Evolutionary conservation across 257 asterid genomes (phyloP).

Genomic region (Striga asiatica): DNA sequence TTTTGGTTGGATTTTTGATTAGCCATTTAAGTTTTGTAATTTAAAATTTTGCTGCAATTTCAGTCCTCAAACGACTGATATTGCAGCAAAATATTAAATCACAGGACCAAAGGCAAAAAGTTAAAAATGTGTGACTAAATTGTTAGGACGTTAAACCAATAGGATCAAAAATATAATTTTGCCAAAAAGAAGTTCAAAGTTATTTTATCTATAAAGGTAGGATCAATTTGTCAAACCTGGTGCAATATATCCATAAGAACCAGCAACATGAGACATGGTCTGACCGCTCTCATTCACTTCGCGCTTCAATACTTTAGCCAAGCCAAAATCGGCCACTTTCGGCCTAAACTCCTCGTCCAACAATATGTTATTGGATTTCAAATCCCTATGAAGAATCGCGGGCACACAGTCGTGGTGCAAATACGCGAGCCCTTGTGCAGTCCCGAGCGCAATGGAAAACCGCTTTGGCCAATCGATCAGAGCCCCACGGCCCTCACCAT

Average conservation of each 20-base stretch:
- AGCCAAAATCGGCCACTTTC: constrained; percentile 70
- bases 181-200: background rate
- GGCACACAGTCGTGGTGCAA: constrained; percentile 62
- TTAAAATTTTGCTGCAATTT: too few species aligned
- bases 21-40: too few species aligned
- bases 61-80: too few species aligned
- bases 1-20: too few species aligned
- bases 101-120: too few species aligned
- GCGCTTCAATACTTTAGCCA: constrained; percentile 46
- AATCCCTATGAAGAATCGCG: constrained; percentile 28
- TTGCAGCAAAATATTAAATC: too few species aligned
- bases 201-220: background rate
- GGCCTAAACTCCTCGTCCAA: constrained; percentile 26
- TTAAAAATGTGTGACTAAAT: too few species aligned
- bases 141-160: background rate
- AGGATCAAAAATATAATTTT: background rate
- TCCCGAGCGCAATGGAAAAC: constrained; percentile 51
- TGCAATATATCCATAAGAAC: constrained; percentile 82
- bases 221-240: constrained; percentile 45
- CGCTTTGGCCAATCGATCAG: constrained; percentile 70
- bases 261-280: constrained; percentile 60
- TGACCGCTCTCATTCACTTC: constrained; percentile 29
- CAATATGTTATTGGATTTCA: constrained; percentile 27
- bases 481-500: constrained; percentile 48
- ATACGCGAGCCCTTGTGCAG: constrained; percentile 84